These are phyloP conservation scores for Conticribra weissflogii DNA, from an alignment of 108 stramenopile genomes.

Conservation along the genomic window DNA sequence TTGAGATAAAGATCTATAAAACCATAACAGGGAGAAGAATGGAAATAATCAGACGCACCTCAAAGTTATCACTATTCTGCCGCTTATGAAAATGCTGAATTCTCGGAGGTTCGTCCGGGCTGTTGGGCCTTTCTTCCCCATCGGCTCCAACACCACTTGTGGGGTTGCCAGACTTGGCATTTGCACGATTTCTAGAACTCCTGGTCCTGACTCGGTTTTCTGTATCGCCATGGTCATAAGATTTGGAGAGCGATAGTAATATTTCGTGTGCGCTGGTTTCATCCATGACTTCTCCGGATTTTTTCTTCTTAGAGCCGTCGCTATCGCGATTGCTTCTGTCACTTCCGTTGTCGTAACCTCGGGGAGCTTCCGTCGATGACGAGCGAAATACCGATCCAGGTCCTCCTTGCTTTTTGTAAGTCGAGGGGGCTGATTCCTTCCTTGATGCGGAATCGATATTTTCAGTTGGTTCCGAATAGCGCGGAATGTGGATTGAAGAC, in stretches of 20 bases:
- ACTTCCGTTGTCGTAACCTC: too few species aligned
- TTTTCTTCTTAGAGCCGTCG: conserved; percentile 6
- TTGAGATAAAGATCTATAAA: background rate
- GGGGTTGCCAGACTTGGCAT: background rate
- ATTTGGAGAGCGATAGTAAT: conserved; percentile 36
- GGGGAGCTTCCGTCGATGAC: background rate
- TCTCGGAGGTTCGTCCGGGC: conserved; percentile 43
- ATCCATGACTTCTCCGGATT: background rate
- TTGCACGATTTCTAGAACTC: background rate
- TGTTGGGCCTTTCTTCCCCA: conserved; percentile 26
- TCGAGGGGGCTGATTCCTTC: conserved; percentile 2
- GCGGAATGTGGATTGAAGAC: conserved; percentile 76
- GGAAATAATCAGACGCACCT: conserved; percentile 19
- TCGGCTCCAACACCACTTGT: background rate
- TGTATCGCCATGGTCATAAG: conserved; percentile 34
- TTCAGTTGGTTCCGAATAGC: conserved; percentile 31
- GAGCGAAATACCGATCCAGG: conserved; percentile 6
- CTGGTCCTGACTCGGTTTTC: background rate
- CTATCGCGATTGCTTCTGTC: background rate
- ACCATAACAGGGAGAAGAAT: conserved; percentile 11
- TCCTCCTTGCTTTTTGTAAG: background rate
- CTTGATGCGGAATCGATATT: background rate
- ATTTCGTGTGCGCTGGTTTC: conserved; percentile 33
- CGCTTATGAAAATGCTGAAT: conserved; percentile 52
- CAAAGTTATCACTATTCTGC: conserved; percentile 26